phyloP scores from a whole-genome alignment of 2,329 filamentous ascomycete genomes.

The Alternaria triticimaculans region DNA sequence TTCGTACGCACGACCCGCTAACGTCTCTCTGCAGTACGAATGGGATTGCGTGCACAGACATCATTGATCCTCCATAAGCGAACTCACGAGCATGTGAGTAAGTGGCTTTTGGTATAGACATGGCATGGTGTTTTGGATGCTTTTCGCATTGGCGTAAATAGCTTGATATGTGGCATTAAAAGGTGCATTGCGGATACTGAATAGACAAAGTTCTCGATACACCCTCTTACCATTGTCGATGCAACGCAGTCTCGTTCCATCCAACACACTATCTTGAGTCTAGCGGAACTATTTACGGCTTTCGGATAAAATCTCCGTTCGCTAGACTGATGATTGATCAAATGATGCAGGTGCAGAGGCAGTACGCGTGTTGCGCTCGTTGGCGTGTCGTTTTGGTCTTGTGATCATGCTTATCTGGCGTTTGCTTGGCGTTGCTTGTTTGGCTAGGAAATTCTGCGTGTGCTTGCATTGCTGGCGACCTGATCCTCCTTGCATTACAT shows the following conservation, averaged over 20 bases:
- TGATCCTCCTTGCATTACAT: background rate
- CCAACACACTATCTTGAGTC: background rate
- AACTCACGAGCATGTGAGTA: background rate
- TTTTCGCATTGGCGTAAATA: background rate
- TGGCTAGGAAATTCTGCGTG: background rate
- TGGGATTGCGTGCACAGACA: slow-evolving; percentile 64
- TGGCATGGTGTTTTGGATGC: background rate
- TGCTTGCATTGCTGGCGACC: background rate
- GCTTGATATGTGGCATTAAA: background rate
- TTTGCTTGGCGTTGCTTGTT: background rate
- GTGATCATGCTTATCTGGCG: background rate
- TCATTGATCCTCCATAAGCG: slow-evolving; percentile 2
- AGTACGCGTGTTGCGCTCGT: background rate
- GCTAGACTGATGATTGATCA: background rate
- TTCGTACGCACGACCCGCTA: background rate
- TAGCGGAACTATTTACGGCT: background rate
- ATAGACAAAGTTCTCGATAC: background rate
- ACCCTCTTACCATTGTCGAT: background rate
- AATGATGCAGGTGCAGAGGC: background rate
- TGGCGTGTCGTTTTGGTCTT: background rate
- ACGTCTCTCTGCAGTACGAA: slow-evolving; percentile 55
- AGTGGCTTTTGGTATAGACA: background rate
- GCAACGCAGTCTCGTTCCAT: background rate
- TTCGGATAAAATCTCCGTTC: background rate
- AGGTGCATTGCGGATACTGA: background rate